Percentiles rank a stretch among this genome's conserved stretches.
Evolutionary conservation across 2,329 filamentous ascomycete genomes (phyloP).

Genomic region (Ophiostoma piceae): DNA sequence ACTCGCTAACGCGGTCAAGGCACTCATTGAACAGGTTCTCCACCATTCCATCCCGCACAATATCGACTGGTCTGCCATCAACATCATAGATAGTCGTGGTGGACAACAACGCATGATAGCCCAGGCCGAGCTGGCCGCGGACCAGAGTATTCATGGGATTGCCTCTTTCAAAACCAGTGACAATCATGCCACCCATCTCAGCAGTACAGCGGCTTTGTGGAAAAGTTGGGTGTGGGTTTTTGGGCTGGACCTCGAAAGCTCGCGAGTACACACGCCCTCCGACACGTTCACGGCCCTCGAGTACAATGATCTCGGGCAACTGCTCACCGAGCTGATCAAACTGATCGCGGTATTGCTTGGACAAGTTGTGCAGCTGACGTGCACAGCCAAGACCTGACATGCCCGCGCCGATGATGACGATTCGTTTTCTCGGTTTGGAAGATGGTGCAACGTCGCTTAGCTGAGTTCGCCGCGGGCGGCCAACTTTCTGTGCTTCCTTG

Average conservation of each 20-base stretch:
- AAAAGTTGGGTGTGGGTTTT: not conserved
- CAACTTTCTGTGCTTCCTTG: not conserved
- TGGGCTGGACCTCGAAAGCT: constrained; percentile 53
- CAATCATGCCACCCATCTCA: constrained; percentile 97
- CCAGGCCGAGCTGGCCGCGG: constrained; percentile 80
- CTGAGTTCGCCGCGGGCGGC: not conserved
- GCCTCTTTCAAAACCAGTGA: constrained; percentile 92
- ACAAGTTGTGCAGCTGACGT: constrained; percentile 81
- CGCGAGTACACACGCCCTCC: constrained; percentile 92
- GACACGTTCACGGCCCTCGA: constrained; percentile 82
- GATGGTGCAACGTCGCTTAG: constrained; percentile 17
- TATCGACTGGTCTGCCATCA: constrained; percentile 71
- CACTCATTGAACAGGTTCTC: constrained; percentile 95
- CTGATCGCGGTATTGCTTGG: constrained; percentile 68
- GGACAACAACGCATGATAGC: constrained; percentile 75
- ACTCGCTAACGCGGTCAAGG: constrained; percentile 83
- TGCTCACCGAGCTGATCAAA: constrained; percentile 62
- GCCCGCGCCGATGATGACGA: constrained; percentile 88
- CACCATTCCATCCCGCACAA: constrained; percentile 70
- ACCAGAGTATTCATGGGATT: constrained; percentile 91
- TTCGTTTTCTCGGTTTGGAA: constrained; percentile 54
- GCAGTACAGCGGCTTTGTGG: constrained; percentile 62
- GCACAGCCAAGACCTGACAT: constrained; percentile 90
- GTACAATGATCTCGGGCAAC: constrained; percentile 67
- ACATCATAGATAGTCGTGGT: constrained; percentile 77